Base-by-base conservation (phyloP, 805 yeast genomes). In the Candida ponderosae region DNA sequence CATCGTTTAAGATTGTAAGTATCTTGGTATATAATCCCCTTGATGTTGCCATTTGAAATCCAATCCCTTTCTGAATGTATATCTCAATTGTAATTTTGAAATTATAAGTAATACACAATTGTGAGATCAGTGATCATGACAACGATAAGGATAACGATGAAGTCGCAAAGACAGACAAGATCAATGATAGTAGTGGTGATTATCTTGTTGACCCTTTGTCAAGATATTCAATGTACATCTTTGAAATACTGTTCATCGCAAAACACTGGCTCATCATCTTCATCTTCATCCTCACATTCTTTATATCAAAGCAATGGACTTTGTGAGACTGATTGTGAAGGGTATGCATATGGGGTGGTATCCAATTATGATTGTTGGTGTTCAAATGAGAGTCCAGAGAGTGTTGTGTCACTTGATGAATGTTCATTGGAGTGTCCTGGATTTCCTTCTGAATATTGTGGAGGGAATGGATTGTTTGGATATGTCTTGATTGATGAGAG, bases 281-380 rank as follows among this genome's bases (percentile, higher is more conserved):
- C 6, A 16, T 7, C 1, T 32, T 40, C 14, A 29, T 33, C 2
- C 31, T 23, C 11, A n/a, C 38, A 4, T 41, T 46, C 19, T 7
- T 26, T 35, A 3, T 53, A 38, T 29, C 50, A 46, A 69, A 65
- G 72, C 23, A 66, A 65, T 40, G 76, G 76, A 1, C 48, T 48
- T 13, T 71, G 76, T 43, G 48, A 54, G 7, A 61, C 58, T 37
- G 45, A 50, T 19, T 71, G 76, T 44, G n/a, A 33, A 10, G 44
- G 39, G 8, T 55, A 45, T 41, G 50, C 60, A 4, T 63, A 65
- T 27, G 73, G 66, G 11, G 60, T 69, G 23, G 56, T 70, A 8
- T 69, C 62, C 38, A 41, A 47, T 8, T 32, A 52, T 20, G 30
- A 54, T 33, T 71, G 76, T 40, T 70, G 68, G 62, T 71, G 76